A percentile compares a stretch with the other conserved stretches of the same genome.
These are phyloP conservation scores for Oryza meridionalis DNA, from an alignment of 176 grass and related monocot genomes.

Conservation along the genomic window DNA sequence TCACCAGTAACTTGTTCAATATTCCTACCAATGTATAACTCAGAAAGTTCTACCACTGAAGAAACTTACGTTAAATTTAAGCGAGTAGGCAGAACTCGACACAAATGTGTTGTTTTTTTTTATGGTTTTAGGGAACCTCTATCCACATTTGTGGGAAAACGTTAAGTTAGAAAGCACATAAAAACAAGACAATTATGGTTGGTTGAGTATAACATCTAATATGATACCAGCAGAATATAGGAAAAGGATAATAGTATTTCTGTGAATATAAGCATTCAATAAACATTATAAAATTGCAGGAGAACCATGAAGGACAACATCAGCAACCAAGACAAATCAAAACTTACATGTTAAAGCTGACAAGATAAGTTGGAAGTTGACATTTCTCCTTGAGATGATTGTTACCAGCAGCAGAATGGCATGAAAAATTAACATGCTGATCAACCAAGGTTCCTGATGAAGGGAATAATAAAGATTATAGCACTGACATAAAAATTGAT, in stretches of 20 bases:
- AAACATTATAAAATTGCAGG: not conserved
- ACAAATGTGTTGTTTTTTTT: not conserved
- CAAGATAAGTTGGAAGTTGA: conserved; percentile 85
- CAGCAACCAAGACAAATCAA: not conserved
- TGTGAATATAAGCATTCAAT: not conserved
- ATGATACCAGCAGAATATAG: not conserved
- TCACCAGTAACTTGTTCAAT: not conserved
- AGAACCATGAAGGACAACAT: not conserved
- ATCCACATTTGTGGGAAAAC: not conserved
- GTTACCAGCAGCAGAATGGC: conserved; percentile 69
- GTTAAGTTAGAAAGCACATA: not conserved
- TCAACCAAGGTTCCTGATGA: conserved; percentile 85
- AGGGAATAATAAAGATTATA: not conserved
- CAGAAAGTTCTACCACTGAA: no score
- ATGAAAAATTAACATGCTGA: conserved; percentile 66
- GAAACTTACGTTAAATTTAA: conserved; percentile 12
- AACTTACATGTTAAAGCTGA: conserved; percentile 77
- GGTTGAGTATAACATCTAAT: not conserved
- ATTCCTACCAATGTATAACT: not conserved
- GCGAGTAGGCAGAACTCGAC: not conserved
- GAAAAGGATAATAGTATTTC: not conserved
- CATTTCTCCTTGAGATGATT: conserved; percentile 78
- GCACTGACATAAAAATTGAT: not conserved
- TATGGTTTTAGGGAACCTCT: not conserved
- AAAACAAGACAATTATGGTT: not conserved